phyloP scores from a whole-genome alignment of 1,139 yeast genomes.

The Suhomyces choctaworum region DNA sequence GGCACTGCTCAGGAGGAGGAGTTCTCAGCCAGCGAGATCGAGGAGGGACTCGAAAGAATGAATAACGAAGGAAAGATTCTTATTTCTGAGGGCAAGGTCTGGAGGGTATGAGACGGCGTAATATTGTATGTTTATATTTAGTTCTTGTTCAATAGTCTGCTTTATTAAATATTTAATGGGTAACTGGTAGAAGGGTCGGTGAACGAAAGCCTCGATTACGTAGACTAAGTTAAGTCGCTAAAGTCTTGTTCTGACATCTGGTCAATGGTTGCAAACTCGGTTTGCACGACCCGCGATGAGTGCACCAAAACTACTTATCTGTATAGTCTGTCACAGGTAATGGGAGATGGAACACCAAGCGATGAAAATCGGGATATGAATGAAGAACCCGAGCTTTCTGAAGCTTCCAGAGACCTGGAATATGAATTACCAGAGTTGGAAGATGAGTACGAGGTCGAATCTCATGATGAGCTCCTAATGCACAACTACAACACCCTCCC shows the following conservation, averaged over 20 bases:
- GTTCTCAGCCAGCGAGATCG: conserved; percentile 53
- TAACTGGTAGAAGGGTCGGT: neutral
- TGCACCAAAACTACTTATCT: too few species aligned
- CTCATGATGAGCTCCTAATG: conserved; percentile 37
- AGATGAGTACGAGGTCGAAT: conserved; percentile 21
- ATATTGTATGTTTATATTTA: neutral
- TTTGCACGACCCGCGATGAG: too few species aligned
- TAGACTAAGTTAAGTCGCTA: too few species aligned
- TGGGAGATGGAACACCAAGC: too few species aligned
- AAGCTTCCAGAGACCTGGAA: too few species aligned
- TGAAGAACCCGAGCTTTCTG: too few species aligned
- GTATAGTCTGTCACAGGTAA: too few species aligned
- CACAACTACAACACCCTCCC: conserved; percentile 46
- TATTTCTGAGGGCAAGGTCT: conserved; percentile 62
- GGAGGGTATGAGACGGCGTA: conserved; percentile 43
- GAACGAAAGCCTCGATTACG: too few species aligned
- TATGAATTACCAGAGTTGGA: neutral
- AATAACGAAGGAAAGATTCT: conserved; percentile 57
- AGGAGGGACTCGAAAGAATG: conserved; percentile 54
- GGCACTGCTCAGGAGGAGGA: conserved; percentile 61
- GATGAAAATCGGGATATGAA: too few species aligned
- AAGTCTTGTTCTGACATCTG: too few species aligned
- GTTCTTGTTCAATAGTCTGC: conserved; percentile 3
- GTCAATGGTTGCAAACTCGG: too few species aligned
- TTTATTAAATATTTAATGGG: neutral